Evolutionary conservation across 345 rosid species (phyloP).

Genomic region (Lumnitzera littorea): DNA sequence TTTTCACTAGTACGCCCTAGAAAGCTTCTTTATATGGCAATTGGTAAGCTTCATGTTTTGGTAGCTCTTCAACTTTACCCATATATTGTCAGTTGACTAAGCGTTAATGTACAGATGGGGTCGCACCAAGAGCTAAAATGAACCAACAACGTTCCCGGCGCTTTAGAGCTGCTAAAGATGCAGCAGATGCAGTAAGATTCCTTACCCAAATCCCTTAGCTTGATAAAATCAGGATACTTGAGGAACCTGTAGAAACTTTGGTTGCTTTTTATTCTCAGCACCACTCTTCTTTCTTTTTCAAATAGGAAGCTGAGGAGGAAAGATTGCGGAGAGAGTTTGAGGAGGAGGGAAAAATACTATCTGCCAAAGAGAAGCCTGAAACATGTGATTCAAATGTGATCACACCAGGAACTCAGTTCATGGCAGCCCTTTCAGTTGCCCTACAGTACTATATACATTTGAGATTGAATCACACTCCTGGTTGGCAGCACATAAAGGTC

Average conservation of each 20-base stretch:
- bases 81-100: neutral
- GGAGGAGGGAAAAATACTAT: slow-evolving; percentile 45
- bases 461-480: slow-evolving; percentile 77
- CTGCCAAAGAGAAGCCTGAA: slow-evolving; percentile 68
- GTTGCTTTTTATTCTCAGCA: neutral
- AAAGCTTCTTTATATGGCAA: slow-evolving; percentile 90
- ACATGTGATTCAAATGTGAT: slow-evolving; percentile 92
- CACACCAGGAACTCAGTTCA: slow-evolving; percentile 93
- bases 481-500: slow-evolving; percentile 87
- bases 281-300: neutral
- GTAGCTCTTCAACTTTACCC: neutral
- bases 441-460: slow-evolving; percentile 84
- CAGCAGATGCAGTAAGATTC: slow-evolving; percentile 76
- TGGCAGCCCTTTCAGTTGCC: slow-evolving; percentile 83
- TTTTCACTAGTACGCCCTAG: slow-evolving; percentile 88
- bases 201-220: neutral
- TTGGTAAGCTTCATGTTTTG: slow-evolving; percentile 48
- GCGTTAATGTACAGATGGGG: slow-evolving; percentile 60
- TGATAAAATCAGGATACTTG: too few species aligned
- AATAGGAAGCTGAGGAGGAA: slow-evolving; percentile 93
- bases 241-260: too few species aligned
- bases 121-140: slow-evolving; percentile 99
- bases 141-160: slow-evolving; percentile 96
- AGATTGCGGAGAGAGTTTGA: slow-evolving; percentile 76
- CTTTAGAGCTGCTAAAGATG: slow-evolving; percentile 95